Evolutionary conservation across 2,329 filamentous ascomycete species (phyloP).

Genomic region (Colletotrichum siamense): DNA sequence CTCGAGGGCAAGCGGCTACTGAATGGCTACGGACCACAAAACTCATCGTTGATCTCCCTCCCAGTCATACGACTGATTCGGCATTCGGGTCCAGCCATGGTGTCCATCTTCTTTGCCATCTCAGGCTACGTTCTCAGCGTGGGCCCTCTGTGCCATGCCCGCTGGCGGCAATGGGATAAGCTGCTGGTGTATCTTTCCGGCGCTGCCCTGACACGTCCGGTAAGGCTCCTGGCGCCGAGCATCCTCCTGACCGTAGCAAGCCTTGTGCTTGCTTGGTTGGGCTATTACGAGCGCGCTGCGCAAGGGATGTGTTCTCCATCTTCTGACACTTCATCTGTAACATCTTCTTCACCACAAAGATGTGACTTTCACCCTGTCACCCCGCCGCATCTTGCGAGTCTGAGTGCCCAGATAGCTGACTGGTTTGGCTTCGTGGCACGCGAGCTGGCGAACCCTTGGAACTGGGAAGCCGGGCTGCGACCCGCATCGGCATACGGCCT

Average conservation of each 20-base stretch:
- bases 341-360: neutral
- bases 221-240: neutral
- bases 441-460: neutral
- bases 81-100: neutral
- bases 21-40: neutral
- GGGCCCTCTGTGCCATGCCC: neutral
- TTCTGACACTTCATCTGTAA: neutral
- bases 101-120: neutral
- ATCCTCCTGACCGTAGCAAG: neutral
- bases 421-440: neutral
- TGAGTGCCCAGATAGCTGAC: neutral
- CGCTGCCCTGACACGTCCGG: neutral
- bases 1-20: neutral
- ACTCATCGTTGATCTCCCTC: neutral
- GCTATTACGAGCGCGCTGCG: neutral
- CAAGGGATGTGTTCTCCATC: neutral
- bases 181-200: neutral
- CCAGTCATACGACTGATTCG: neutral
- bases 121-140: neutral
- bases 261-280: neutral
- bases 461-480: neutral
- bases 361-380: neutral
- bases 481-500: neutral
- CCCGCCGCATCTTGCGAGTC: neutral
- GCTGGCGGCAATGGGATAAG: neutral